Conservation (phyloP, 106 monocot species). For the Acorus calamus region DNA sequence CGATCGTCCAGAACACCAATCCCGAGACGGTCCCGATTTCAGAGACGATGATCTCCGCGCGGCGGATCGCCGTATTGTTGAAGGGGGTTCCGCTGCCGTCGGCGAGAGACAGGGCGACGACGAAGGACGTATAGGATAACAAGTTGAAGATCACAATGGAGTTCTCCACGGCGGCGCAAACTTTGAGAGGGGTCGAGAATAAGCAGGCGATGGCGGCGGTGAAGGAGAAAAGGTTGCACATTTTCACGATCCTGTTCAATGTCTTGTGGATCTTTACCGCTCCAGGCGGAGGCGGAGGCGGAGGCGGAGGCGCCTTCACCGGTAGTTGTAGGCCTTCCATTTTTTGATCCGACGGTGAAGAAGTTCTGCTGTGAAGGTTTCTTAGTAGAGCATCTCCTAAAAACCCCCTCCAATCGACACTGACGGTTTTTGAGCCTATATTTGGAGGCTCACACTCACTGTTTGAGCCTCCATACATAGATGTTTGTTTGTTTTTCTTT, state of each 20-base stretch:
- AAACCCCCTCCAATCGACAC: no score
- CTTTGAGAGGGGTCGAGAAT: constrained; percentile 51
- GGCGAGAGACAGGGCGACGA: constrained; percentile 77
- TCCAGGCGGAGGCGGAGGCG: constrained; percentile 25
- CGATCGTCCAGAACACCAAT: constrained; percentile 61
- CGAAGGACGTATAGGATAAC: constrained; percentile 66
- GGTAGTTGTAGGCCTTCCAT: no score
- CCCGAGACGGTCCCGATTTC: constrained; percentile 51
- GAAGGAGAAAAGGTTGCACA: constrained; percentile 88
- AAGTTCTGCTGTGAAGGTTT: no score
- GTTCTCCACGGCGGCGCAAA: constrained; percentile 10
- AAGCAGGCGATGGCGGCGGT: constrained; percentile 63
- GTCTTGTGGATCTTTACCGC: constrained; percentile 59
- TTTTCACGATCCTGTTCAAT: constrained; percentile 80
- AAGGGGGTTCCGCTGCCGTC: constrained; percentile 12
- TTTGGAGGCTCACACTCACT: no score
- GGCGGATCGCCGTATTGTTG: constrained; percentile 23
- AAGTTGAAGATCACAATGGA: constrained; percentile 71
- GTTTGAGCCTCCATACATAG: no score
- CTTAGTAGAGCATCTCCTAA: no score
- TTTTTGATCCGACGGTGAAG: no score
- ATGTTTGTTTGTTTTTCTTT: no score
- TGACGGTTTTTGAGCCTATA: no score
- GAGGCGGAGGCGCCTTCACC: no score
- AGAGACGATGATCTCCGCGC: constrained; percentile 43